Evolutionary conservation across 2,329 filamentous ascomycete genomes (phyloP).

Genomic region (Verticillium zaregamsianum): DNA sequence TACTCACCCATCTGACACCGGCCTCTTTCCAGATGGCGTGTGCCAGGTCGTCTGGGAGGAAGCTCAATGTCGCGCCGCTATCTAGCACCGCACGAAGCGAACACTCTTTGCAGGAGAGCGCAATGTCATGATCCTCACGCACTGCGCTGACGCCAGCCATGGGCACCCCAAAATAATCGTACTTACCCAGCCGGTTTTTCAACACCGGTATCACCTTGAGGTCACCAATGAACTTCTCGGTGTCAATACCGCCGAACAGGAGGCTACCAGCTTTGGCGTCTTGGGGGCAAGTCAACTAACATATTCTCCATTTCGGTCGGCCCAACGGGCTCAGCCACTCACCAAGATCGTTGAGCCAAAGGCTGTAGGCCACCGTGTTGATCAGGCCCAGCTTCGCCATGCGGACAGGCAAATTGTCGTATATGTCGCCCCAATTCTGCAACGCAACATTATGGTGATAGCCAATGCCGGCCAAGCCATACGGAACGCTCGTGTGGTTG

Average conservation of each 20-base stretch:
- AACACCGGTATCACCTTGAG: slow-evolving; percentile 58
- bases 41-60: slow-evolving; percentile 60
- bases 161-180: slow-evolving; percentile 43
- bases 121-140: not conserved
- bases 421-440: slow-evolving; percentile 26
- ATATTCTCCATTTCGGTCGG: not conserved
- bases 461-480: slow-evolving; percentile 58
- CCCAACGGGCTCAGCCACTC: not conserved
- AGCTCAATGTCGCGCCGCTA: slow-evolving; percentile 69
- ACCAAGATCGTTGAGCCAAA: slow-evolving; percentile 60
- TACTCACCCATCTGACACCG: slow-evolving; percentile 41
- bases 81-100: slow-evolving; percentile 63
- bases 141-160: slow-evolving; percentile 25
- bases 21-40: slow-evolving; percentile 49
- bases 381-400: slow-evolving; percentile 61
- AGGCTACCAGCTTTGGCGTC: slow-evolving; percentile 63
- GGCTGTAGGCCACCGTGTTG: slow-evolving; percentile 63
- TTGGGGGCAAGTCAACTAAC: slow-evolving; percentile 14
- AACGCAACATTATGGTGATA: slow-evolving; percentile 51
- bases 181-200: slow-evolving; percentile 30
- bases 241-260: slow-evolving; percentile 78
- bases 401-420: slow-evolving; percentile 59
- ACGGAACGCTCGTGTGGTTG: slow-evolving; percentile 46
- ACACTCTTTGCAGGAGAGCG: not conserved
- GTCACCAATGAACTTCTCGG: slow-evolving; percentile 63